Conservation (phyloP, 805 yeast species). For the Yamadazyma nakazawae region DNA sequence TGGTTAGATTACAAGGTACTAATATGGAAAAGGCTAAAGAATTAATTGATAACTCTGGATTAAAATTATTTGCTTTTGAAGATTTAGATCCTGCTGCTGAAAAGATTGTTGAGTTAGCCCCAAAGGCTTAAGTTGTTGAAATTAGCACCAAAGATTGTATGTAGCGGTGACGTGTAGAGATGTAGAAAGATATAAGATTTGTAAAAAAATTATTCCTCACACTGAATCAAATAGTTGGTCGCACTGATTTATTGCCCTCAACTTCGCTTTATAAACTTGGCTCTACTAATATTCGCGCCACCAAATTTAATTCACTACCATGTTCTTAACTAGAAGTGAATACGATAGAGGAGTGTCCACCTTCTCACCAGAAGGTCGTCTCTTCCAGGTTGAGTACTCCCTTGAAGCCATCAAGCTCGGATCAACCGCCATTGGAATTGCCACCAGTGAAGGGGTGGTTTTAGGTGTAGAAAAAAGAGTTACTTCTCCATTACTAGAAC, state of each 20-base stretch:
- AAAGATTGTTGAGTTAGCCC: constrained; percentile 77
- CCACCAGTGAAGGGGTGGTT: constrained; percentile 93
- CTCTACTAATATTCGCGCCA: too few relatives aligned
- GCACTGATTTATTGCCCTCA: too few relatives aligned
- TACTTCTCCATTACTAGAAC: constrained; percentile 85
- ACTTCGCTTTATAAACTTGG: too few relatives aligned
- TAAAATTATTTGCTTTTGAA: constrained; percentile 85
- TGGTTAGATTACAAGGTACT: constrained; percentile 98
- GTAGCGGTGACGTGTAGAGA: too few relatives aligned
- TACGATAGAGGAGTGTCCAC: constrained; percentile 99
- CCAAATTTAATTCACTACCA: constrained; percentile 22
- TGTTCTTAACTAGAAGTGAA: constrained; percentile 99
- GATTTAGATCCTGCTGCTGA: constrained; percentile 97
- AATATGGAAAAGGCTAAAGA: constrained; percentile 86
- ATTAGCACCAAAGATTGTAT: too few relatives aligned
- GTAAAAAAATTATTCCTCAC: too few relatives aligned
- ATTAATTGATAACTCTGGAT: constrained; percentile 82
- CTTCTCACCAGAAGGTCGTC: constrained; percentile 97
- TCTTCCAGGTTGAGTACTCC: constrained; percentile 97
- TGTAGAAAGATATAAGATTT: too few relatives aligned
- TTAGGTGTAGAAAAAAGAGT: constrained; percentile 97
- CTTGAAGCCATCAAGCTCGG: constrained; percentile 94
- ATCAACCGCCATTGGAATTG: constrained; percentile 97
- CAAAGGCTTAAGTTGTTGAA: constrained; percentile 17
- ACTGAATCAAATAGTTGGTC: too few relatives aligned